Percentiles rank a stretch among this genome's conserved stretches.
phyloP scores from a whole-genome alignment of 1,284 basidiomycete species.

The Coniophora puteana region DNA sequence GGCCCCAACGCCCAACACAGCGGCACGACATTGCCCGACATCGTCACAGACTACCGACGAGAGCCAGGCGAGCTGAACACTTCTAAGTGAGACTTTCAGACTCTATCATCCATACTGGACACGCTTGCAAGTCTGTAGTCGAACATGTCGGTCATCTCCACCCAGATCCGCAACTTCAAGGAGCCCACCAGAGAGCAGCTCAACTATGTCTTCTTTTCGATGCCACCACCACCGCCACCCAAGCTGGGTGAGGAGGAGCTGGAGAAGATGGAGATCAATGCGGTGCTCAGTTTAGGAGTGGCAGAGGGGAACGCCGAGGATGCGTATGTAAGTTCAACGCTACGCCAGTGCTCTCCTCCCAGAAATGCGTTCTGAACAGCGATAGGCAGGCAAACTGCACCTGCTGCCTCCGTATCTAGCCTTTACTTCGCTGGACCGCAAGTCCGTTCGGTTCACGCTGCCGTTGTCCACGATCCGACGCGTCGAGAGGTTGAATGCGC shows the following conservation, averaged over 20 bases:
- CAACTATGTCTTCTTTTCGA: slow-evolving; percentile 80
- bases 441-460: slow-evolving; percentile 88
- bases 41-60: neutral
- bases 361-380: neutral
- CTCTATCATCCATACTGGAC: neutral
- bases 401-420: slow-evolving; percentile 89
- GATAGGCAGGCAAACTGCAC: slow-evolving; percentile 86
- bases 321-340: slow-evolving; percentile 74
- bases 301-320: slow-evolving; percentile 87
- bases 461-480: slow-evolving; percentile 92
- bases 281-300: slow-evolving; percentile 78
- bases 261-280: slow-evolving; percentile 89
- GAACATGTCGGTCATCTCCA: slow-evolving; percentile 75
- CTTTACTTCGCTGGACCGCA: slow-evolving; percentile 89
- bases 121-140: neutral
- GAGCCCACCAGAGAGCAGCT: slow-evolving; percentile 86
- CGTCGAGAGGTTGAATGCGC: slow-evolving; percentile 91
- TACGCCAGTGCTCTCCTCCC: neutral
- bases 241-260: slow-evolving; percentile 27
- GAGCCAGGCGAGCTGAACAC: neutral
- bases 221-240: slow-evolving; percentile 42
- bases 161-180: slow-evolving; percentile 85
- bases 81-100: neutral
- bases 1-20: neutral
- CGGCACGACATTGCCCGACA: neutral